Base-by-base conservation (phyloP, 148 eudicot genomes). In the Salicornia ramosissima region DNA sequence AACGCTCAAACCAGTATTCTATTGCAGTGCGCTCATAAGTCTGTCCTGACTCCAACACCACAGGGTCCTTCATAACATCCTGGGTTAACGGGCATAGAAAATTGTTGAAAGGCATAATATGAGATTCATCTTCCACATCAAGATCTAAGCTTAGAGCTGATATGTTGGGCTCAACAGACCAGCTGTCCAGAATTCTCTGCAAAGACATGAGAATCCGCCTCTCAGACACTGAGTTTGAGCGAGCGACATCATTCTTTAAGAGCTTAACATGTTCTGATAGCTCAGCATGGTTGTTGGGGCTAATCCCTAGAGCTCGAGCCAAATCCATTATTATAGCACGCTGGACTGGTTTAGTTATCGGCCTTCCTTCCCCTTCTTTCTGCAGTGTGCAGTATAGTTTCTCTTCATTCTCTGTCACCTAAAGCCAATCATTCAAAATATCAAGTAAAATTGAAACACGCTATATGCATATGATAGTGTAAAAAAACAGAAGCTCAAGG, bases 1-100 rank as follows among this genome's bases (percentile, higher is more conserved):
- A 88, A 39, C 85, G 79, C 66, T 84, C 77, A 67, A 88, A 84
- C 93, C 93, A 88, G 65, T 84, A 82, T 26, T 84, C 85, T 57
- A 88, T 88, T 34, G 93, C 90, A 40, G 76, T 75, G 66, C 88
- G 71, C 77, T 88, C 93, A 70, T 86, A 88, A 36, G 88, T 82
- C 69, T 86, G 93, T 0, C 80, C 81, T 14, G 90, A 84, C 59
- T 86, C 90, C 77, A 88, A 70, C 71, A 86, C 83, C 65, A 88
- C 93, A 30, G 93, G 93, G 68, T 86, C 85, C 78, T 82, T 88
- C 93, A 88, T 88, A 31, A 86, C 88, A 58, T 84, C 86, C 82
- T 86, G 84, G 51, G 93, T 86, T 69, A 88, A 70, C 0, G 93
- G 93, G 64, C 93, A 88, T 15, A 86, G 55, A 62, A 88, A 88